Conservation (phyloP, 2,329 filamentous ascomycete species). For the Neonectria punicea region DNA sequence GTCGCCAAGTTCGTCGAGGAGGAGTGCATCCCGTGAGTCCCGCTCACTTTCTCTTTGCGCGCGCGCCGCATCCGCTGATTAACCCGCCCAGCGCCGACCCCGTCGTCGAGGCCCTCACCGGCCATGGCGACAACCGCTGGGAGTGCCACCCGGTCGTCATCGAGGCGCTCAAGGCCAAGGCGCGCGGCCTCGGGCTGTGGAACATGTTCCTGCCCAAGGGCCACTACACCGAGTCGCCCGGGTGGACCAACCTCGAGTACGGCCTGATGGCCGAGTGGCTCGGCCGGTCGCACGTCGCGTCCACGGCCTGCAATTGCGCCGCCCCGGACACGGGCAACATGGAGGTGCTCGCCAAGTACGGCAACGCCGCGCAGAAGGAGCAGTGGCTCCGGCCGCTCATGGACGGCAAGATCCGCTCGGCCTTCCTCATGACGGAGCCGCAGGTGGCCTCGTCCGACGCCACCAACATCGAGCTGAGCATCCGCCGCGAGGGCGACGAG, state of each 20-base stretch:
- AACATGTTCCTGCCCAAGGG: conserved; percentile 98
- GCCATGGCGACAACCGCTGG: conserved; percentile 81
- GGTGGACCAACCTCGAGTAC: conserved; percentile 96
- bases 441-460: conserved; percentile 90
- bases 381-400: conserved; percentile 85
- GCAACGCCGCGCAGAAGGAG: conserved; percentile 84
- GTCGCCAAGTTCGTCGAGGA: conserved; percentile 98
- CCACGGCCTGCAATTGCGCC: conserved; percentile 89
- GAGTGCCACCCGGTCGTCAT: conserved; percentile 81
- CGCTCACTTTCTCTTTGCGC: neutral
- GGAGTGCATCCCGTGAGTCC: conserved; percentile 81
- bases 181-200: conserved; percentile 87
- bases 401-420: conserved; percentile 86
- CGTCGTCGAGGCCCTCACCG: conserved; percentile 82
- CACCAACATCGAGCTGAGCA: conserved; percentile 88
- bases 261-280: conserved; percentile 97
- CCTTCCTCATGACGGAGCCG: conserved; percentile 95
- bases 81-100: conserved; percentile 72
- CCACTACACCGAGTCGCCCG: conserved; percentile 94
- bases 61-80: conserved; percentile 3
- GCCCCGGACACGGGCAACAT: conserved; percentile 96
- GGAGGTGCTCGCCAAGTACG: conserved; percentile 94
- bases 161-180: conserved; percentile 89
- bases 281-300: conserved; percentile 84
- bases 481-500: conserved; percentile 83